A percentile compares a stretch with the other conserved stretches of the same genome.
Conservation (phyloP, 192 early-diverging fungal genomes). For the Paraglomus occultum region DNA sequence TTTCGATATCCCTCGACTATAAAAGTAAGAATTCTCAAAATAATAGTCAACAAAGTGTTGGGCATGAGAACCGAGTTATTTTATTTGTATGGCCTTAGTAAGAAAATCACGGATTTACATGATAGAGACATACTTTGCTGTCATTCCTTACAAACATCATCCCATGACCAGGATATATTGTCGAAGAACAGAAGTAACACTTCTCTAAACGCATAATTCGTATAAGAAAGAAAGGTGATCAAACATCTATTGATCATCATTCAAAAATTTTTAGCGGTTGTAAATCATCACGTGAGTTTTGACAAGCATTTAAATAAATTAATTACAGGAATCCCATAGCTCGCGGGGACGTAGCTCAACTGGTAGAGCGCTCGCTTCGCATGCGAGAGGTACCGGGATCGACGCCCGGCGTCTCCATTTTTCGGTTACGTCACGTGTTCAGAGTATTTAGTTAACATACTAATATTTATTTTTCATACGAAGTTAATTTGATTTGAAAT, state of each 20-base stretch:
- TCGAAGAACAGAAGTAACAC: constrained; percentile 99
- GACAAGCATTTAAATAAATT: too few relatives aligned
- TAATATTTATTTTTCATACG: too few relatives aligned
- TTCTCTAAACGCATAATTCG: constrained; percentile 89
- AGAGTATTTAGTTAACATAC: too few relatives aligned
- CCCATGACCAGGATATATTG: constrained; percentile 96
- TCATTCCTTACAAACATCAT: constrained; percentile 99
- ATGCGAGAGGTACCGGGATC: constrained; percentile 24
- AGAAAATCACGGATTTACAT: background rate
- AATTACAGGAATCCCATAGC: too few relatives aligned
- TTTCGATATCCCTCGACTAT: background rate
- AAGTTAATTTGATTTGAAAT: too few relatives aligned
- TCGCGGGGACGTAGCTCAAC: constrained; percentile 10
- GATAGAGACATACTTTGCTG: constrained; percentile 68
- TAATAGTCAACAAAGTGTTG: background rate
- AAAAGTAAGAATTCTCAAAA: background rate
- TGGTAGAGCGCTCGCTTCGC: constrained; percentile 28
- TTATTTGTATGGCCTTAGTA: background rate
- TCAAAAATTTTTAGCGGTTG: too few relatives aligned
- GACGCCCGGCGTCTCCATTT: constrained; percentile 19
- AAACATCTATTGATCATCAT: too few relatives aligned
- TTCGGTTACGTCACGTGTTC: too few relatives aligned
- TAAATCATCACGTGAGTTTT: too few relatives aligned
- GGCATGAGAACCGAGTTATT: background rate
- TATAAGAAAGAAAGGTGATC: too few relatives aligned